Evolutionary conservation across 1,139 yeast species (phyloP), one percentile per base, ranked within the genome.

Genomic region (Candida sanyaensis): DNA sequence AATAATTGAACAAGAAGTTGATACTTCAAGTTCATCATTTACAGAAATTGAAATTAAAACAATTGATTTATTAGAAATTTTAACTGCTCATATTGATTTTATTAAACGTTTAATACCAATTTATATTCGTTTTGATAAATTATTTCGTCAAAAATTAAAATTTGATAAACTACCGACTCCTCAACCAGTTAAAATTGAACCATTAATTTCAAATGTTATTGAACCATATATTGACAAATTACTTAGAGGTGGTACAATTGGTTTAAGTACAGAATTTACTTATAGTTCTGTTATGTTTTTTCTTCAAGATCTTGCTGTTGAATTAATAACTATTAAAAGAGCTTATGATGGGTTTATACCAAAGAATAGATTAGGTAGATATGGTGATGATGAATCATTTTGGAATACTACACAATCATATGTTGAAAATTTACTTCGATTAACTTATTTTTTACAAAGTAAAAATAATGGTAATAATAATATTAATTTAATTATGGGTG

Each of bases 51-150:
- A 44, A 27, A 23, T 36, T 26, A 39, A 36, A 27, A n/a, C 41
- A 12, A 30, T 44, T 24, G 47, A 44, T 8, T 13, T 44, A 12
- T 40, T 40, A 40, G 47, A 44, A 41, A 12, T 13, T 11, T 29
- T 44, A 11, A 44, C 44, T 6, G 47, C 42, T 23, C 47, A 44
- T 23, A 40, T 44, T 13, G 47, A 44, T 31, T 44, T 44, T 28
- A 27, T 34, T 11, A 24, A 30, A 30, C 43, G 42, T 13, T 31
- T 44, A 21, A 21, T 39, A 4, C 38, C 38, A 9, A 12, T 44
- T n/a, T 34, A 23, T 27, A 28, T 29, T 10, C 33, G 27, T 6
- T 38, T 44, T 13, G 42, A 44, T 26, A n/a, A 11, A 29, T 33
- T 44, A 30, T 23, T 38, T 5, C 46, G 42, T 29, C 46, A 34